Percentiles rank a stretch among this genome's conserved stretches.
phyloP scores from a whole-genome alignment of 2,329 filamentous ascomycete species.

The Ascochyta rabiei region DNA sequence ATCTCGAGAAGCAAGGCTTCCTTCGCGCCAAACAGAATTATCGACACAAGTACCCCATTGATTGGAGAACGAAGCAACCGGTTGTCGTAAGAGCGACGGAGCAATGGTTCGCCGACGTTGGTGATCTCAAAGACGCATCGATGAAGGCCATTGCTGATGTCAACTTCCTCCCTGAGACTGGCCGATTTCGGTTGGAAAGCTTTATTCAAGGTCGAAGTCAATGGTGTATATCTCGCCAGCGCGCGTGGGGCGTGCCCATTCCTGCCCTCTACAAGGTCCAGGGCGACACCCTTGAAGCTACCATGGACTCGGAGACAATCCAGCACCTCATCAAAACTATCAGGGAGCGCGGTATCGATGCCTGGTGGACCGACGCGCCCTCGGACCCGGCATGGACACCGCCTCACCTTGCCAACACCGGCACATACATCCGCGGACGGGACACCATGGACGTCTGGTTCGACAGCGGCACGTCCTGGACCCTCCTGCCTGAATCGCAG shows the following conservation, averaged over 20 bases:
- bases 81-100: conserved; percentile 91
- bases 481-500: conserved; percentile 44
- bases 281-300: conserved; percentile 66
- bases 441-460: conserved; percentile 99
- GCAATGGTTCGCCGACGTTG: conserved; percentile 97
- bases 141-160: conserved; percentile 73
- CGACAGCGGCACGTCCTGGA: conserved; percentile 96
- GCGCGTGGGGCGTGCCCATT: conserved; percentile 96
- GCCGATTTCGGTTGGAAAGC: conserved; percentile 76
- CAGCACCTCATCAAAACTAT: conserved; percentile 84
- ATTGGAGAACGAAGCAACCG: conserved; percentile 94
- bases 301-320: conserved; percentile 80
- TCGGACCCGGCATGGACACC: conserved; percentile 82
- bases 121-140: conserved; percentile 76
- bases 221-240: conserved; percentile 97
- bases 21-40: conserved; percentile 75
- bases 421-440: conserved; percentile 73
- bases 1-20: conserved; percentile 60
- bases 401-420: conserved; percentile 61
- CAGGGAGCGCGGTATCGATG: conserved; percentile 78
- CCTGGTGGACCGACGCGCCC: conserved; percentile 87
- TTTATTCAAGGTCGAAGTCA: conserved; percentile 89
- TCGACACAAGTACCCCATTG: conserved; percentile 94
- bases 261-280: conserved; percentile 79
- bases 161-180: conserved; percentile 76